Evolutionary conservation across 257 asterid species (phyloP).

Genomic region (Leonotis leonurus): DNA sequence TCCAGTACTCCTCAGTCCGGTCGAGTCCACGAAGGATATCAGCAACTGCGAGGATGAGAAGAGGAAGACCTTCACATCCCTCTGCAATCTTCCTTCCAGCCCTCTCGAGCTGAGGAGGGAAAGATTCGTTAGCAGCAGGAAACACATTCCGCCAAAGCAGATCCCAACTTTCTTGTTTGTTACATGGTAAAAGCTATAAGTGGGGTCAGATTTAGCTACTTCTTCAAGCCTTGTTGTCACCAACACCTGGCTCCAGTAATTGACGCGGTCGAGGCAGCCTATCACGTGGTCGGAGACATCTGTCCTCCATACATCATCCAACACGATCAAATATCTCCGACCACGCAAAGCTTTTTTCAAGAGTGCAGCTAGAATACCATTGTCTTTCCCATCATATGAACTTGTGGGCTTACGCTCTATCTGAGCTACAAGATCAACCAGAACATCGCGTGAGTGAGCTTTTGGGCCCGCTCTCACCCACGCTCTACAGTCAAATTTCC

Average conservation of each 20-base stretch:
- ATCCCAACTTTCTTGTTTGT: background rate
- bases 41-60: slow-evolving; percentile 14
- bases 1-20: background rate
- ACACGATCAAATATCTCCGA: background rate
- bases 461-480: background rate
- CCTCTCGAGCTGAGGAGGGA: slow-evolving; percentile 3
- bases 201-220: too few relatives aligned
- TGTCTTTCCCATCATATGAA: too few relatives aligned
- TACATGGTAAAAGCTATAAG: too few relatives aligned
- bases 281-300: background rate
- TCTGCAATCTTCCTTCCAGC: slow-evolving; percentile 4
- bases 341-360: background rate
- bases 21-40: background rate
- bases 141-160: background rate
- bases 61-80: slow-evolving; percentile 20
- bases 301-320: background rate
- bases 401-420: background rate
- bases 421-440: background rate
- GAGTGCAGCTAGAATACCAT: fast-evolving
- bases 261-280: too few relatives aligned
- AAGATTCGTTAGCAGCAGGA: background rate
- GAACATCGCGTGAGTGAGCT: too few relatives aligned
- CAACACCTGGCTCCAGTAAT: too few relatives aligned
- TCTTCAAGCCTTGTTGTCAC: background rate
- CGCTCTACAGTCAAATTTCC: background rate